Base-by-base conservation (phyloP, 805 yeast genomes). In the Candida gorgasii region DNA sequence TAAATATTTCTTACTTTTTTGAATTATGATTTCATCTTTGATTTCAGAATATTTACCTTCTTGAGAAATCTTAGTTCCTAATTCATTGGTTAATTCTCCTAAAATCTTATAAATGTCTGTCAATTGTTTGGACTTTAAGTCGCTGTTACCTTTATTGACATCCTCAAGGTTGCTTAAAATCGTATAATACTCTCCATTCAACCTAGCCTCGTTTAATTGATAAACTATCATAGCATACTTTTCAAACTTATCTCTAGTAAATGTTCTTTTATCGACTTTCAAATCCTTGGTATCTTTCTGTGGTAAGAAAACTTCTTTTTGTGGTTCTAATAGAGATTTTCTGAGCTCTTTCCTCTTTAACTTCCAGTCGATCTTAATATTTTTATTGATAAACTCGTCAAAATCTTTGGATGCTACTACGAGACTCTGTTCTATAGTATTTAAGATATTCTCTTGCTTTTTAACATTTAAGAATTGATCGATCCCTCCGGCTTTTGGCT, bases 281-380 rank as follows among this genome's bases (percentile, higher is more conserved):
- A n/a, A 7, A 19, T 23, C 20, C 22, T 39, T 31, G 2, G 15
- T 13, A 14, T 29, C 26, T n/a, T 29, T 29, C 16, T 36, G 13
- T 7, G 13, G 40, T 19, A 19, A 19, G 11, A 39, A 28, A 23
- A 36, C 23, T 32, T 33, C 4, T 13, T 22, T 35, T 20, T 31
- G 44, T 23, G 31, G 44, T 22, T 79, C 71, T 1, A 95, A 92
- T 50, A 89, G 78, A 15, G 83, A 78, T 49, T 80, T 83, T 57
- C 86, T 78, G 36, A 92, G 75, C 52, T 83, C 86, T 47, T 80
- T 80, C 54, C 88, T 83, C 49, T 88, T 79, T 37, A 78, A 78
- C 44, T 80, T 80, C 97, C 98, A 93, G 61, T 90, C 96, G 36
- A 86, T 72, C 3, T 84, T 69, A 18, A 93, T 73, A 53, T 84